Conservation (phyloP, 306 rosid genomes). For the Cotoneaster glaucophyllus region DNA sequence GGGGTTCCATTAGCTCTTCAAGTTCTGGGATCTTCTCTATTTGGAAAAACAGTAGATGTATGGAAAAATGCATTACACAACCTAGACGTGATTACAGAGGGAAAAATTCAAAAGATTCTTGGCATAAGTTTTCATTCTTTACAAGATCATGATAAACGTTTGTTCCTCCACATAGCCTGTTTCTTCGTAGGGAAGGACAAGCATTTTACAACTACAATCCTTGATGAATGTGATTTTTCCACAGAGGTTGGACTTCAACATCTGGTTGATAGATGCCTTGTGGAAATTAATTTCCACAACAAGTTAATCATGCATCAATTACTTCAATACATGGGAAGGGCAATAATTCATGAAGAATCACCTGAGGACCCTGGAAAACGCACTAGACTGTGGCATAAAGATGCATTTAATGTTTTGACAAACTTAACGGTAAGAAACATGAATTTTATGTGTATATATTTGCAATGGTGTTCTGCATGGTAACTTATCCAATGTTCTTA, state of each 20-base stretch:
- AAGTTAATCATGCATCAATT: neutral
- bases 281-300: neutral
- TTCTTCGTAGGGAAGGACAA: neutral
- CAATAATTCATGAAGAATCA: neutral
- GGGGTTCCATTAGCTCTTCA: neutral
- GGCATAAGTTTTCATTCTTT: neutral
- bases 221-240: neutral
- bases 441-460: neutral
- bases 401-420: neutral
- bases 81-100: neutral
- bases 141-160: neutral
- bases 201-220: neutral
- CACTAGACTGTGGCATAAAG: neutral
- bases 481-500: neutral
- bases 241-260: neutral
- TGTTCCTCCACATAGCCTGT: neutral
- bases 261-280: neutral
- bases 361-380: neutral
- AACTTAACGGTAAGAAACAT: neutral
- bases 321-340: neutral
- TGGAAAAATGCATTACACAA: neutral
- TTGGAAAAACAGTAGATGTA: neutral
- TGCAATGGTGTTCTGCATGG: neutral
- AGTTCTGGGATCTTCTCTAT: neutral
- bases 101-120: neutral